Evolutionary conservation across 495 filamentous ascomycete species (phyloP), one percentile per base, ranked within the genome.

Genomic region (Entonaema liquescens): DNA sequence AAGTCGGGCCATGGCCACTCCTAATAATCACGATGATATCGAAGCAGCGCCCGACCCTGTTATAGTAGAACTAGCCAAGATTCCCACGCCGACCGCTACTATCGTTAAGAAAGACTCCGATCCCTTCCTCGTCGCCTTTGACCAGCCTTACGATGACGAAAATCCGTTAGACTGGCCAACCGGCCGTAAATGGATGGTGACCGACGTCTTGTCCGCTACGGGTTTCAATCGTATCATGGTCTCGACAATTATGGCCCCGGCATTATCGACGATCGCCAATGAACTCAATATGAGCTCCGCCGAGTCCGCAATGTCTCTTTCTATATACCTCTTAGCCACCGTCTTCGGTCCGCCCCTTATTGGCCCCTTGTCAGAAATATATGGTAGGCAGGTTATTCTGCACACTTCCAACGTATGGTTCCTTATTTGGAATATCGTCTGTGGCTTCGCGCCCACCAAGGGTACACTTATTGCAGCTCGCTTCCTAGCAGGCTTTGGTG

Each of bases 111-210:
- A 47, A 11, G 42, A 47, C 17, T 3, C 17, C 4, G 42, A 47
- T 12, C 42, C 42, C 17, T 47, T 47, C 17, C 42, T 47, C 4
- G 42, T 47, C 19, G 23, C 28, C 19, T 62, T 54, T 28, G 72
- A 75, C 29, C 56, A 62, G 1, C 64, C 60, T 17, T 50, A 72
- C 38, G 78, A 80, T 56, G 73, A 72, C 7, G 21, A 9, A 2
- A 76, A 77, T 49, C 78, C 78, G 0, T 59, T 70, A 21, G 77
- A 80, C 65, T 80, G 76, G 76, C 62, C 79, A 0, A 76, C 56
- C 8, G 75, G 69, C 19, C 78, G 81, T 54, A 91, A 90, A 79
- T 91, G 89, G 89, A 81, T 83, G 2, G 85, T 85, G 5, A 65
- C 54, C 9, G 19, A 58, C 25, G 53, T 65, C 15, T 33, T 31